Conservation (phyloP, 23 red algal genomes). For the Gracilariopsis chorda region DNA sequence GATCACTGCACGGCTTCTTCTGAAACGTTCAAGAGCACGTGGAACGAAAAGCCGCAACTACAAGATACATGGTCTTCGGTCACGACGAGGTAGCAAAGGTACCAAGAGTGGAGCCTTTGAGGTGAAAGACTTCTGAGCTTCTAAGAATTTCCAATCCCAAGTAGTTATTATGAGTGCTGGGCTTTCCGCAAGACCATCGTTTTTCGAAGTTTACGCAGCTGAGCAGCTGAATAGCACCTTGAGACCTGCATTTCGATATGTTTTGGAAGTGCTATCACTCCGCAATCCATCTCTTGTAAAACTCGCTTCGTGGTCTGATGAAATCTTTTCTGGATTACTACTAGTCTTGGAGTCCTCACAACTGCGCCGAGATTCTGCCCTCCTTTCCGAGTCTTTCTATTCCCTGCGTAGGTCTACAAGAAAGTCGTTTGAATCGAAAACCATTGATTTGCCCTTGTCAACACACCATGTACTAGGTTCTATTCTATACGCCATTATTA, state of each 20-base stretch:
- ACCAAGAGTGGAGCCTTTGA: too few relatives aligned
- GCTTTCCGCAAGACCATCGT: conserved; percentile 23
- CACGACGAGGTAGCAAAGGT: too few relatives aligned
- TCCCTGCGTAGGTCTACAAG: conserved; percentile 25
- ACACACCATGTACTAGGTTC: background rate
- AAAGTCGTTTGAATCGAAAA: background rate
- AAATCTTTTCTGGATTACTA: conserved; percentile 28
- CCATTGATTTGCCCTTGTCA: background rate
- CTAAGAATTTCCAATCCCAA: too few relatives aligned
- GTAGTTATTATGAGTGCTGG: background rate
- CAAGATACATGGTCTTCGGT: too few relatives aligned
- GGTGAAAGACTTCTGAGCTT: too few relatives aligned
- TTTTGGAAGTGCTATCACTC: conserved; percentile 61
- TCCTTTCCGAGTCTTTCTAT: conserved; percentile 61
- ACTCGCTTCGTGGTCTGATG: conserved; percentile 42
- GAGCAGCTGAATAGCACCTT: conserved; percentile 38
- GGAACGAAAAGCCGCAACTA: too few relatives aligned
- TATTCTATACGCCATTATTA: background rate
- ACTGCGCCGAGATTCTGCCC: background rate
- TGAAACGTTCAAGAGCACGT: too few relatives aligned
- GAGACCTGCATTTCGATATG: conserved; percentile 68
- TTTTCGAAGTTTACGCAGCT: conserved; percentile 74
- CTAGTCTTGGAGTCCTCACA: conserved; percentile 39
- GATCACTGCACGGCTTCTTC: too few relatives aligned
- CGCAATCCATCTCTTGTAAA: conserved; percentile 34